Base-by-base conservation (phyloP, 2,329 filamentous ascomycete genomes). In the Bertia moriformis region DNA sequence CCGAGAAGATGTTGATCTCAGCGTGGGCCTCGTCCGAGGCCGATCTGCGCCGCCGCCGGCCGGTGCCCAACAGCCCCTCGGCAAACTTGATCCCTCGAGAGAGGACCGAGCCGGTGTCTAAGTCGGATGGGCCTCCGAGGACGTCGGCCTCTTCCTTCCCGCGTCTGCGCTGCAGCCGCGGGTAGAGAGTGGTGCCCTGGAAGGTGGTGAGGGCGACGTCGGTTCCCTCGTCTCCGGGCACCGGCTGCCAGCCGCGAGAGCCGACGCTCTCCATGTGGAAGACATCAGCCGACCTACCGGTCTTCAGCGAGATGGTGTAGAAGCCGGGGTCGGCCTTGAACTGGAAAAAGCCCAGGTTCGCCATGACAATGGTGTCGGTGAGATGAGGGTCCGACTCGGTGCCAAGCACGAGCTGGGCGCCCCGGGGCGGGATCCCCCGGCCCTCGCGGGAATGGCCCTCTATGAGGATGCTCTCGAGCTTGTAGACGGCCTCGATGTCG, bases 1-100 rank as follows among this genome's bases (percentile, higher is more conserved):
- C 91, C 1, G 91, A 96, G 65, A 98, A 98, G 56, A 98, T 96
- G 63, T 98, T 98, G 66, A 98, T 96, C 43, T 98, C 91, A n/a
- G 91, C 91, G 46, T 93, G 83, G 51, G 76, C 61, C 42, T 77
- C 66, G 42, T 66, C 41, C 59, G 57, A 1, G n/a, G 24, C 10
- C 32, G 10, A 17, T 10, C 10, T 7, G 32, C 10, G 15, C 32
- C 32, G 10, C 10, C 55, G 7, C 48, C 42, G 39, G 10, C 56
- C 45, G 42, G 47, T 67, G 69, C 30, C 55, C 52, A 95, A 69
- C 5, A 94, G 61, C 12, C 74, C 75, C 46, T 86, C 84, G 4
- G 88, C 86, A 44, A 88, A 78, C 49, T 79, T 84, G 32, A 86
- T 63, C 14, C 84, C 83, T 46, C 85, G 86, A 19, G 77, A 76